phyloP scores from a whole-genome alignment of 768 basidiomycete genomes.

The Termitomyces sp. region DNA sequence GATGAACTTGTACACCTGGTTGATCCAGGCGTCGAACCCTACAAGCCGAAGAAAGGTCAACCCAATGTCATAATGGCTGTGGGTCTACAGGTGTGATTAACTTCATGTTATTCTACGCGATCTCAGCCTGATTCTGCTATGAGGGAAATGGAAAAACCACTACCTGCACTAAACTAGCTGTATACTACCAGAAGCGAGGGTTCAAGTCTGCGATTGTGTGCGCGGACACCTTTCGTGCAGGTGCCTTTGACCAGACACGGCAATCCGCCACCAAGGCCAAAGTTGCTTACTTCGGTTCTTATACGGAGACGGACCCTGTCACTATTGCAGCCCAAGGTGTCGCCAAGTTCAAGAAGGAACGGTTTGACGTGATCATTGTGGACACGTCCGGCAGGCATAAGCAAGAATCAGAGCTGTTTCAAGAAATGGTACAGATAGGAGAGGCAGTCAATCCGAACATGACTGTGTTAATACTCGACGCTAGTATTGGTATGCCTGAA shows the following conservation, averaged over 20 bases:
- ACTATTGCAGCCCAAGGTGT: slow-evolving; percentile 93
- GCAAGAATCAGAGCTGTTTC: slow-evolving; percentile 93
- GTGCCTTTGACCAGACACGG: slow-evolving; percentile 97
- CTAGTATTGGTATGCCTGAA: slow-evolving; percentile 75
- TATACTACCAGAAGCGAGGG: slow-evolving; percentile 94
- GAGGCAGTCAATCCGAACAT: slow-evolving; percentile 92
- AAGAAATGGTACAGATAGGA: slow-evolving; percentile 97
- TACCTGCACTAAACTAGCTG: slow-evolving; percentile 97
- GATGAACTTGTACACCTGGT: slow-evolving; percentile 95
- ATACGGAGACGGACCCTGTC: slow-evolving; percentile 98
- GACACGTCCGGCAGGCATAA: slow-evolving; percentile 97
- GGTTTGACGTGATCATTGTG: slow-evolving; percentile 98
- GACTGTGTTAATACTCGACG: slow-evolving; percentile 94
- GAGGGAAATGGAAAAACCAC: slow-evolving; percentile 99
- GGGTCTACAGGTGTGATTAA: slow-evolving; percentile 72
- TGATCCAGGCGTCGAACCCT: slow-evolving; percentile 92
- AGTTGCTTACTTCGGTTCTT: slow-evolving; percentile 97
- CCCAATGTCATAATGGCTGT: slow-evolving; percentile 96
- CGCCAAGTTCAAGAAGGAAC: slow-evolving; percentile 94
- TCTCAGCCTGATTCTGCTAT: not conserved
- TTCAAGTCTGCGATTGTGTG: slow-evolving; percentile 98
- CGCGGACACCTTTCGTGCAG: slow-evolving; percentile 98
- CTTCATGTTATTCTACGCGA: not conserved
- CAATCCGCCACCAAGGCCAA: slow-evolving; percentile 99
- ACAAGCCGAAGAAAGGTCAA: slow-evolving; percentile 94